These are phyloP conservation scores for Chiua sp. DNA, from an alignment of 1,284 basidiomycete species.

Conservation along the genomic window DNA sequence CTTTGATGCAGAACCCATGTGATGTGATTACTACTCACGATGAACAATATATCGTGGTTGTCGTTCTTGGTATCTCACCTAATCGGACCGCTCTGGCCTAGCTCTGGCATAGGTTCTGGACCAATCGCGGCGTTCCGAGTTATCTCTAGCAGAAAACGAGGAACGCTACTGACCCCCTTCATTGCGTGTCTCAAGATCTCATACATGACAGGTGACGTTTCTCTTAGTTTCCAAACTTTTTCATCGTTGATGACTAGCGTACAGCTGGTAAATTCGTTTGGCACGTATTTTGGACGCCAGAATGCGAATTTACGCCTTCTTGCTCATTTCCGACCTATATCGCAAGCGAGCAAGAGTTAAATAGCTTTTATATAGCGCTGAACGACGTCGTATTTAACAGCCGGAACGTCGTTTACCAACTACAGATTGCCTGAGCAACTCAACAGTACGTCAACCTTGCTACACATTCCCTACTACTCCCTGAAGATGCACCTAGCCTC, in stretches of 20 bases:
- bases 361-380: neutral
- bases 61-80: no score
- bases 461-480: neutral
- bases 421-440: neutral
- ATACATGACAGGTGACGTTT: no score
- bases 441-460: neutral
- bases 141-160: neutral
- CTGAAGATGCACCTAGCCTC: neutral
- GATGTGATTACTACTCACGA: no score
- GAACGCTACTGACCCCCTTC: no score
- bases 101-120: neutral
- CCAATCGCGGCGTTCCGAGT: neutral
- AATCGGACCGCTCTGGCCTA: no score
- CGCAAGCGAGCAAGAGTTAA: neutral
- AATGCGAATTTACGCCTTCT: neutral
- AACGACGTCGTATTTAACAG: neutral
- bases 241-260: no score
- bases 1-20: neutral
- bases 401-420: neutral
- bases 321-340: neutral
- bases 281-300: neutral
- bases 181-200: no score
- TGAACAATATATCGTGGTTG: no score
- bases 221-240: no score
- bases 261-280: no score